Evolutionary conservation across 2,329 filamentous ascomycete species (phyloP).

Genomic region (Aspergillus carbonarius): DNA sequence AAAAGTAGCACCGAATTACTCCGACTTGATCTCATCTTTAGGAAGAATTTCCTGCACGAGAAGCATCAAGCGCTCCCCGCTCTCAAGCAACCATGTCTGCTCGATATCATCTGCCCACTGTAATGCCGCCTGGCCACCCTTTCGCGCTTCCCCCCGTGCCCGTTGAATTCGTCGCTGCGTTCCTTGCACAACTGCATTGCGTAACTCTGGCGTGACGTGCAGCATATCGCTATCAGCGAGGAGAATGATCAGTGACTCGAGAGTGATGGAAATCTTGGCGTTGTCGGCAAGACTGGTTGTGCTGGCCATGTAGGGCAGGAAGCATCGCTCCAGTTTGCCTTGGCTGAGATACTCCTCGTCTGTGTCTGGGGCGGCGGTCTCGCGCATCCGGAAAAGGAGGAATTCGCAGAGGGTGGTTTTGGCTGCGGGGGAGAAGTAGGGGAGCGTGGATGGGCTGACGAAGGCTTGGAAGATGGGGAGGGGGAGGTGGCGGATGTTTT

Average conservation of each 20-base stretch:
- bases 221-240: constrained; percentile 41
- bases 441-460: constrained; percentile 46
- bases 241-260: constrained; percentile 65
- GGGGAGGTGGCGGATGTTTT: constrained; percentile 47
- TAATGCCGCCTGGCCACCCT: constrained; percentile 32
- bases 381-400: constrained; percentile 52
- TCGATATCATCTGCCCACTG: constrained; percentile 32
- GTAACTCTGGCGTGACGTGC: constrained; percentile 38
- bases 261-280: constrained; percentile 66
- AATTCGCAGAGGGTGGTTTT: constrained; percentile 55
- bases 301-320: constrained; percentile 65
- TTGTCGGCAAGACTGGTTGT: constrained; percentile 64
- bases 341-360: constrained; percentile 49
- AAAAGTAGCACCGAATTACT: neutral
- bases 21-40: no score
- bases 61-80: constrained; percentile 40
- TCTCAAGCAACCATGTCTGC: constrained; percentile 42
- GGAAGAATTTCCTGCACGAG: constrained; percentile 36
- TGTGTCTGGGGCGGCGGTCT: constrained; percentile 39
- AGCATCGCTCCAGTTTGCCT: constrained; percentile 57
- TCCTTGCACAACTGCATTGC: constrained; percentile 52
- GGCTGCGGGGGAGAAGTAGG: constrained; percentile 37
- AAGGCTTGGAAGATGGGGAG: constrained; percentile 48
- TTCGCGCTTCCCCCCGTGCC: constrained; percentile 46
- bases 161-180: constrained; percentile 52